These are phyloP conservation scores for Pleurotus sapidus DNA, from an alignment of 768 basidiomycete genomes.

Conservation along the genomic window DNA sequence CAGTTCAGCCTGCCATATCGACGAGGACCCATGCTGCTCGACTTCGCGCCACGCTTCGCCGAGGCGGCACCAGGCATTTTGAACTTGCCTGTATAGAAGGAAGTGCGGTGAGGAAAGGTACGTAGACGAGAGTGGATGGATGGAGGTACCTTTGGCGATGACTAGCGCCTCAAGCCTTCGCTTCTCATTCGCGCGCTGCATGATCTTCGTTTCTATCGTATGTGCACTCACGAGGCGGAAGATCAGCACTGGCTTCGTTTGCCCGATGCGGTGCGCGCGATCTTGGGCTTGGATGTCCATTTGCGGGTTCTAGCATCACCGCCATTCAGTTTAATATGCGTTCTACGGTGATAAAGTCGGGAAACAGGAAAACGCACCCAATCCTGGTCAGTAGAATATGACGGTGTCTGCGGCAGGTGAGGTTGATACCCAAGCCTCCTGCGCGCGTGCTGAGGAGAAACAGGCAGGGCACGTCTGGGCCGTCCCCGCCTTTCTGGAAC, in stretches of 20 bases:
- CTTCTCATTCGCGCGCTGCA: constrained; percentile 85
- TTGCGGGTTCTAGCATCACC: constrained; percentile 73
- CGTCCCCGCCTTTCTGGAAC: constrained; percentile 75
- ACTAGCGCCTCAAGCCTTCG: constrained; percentile 91
- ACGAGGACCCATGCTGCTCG: constrained; percentile 54
- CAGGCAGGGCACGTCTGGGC: constrained; percentile 59
- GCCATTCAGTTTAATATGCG: neutral
- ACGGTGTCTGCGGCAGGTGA: constrained; percentile 86
- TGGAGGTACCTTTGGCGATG: constrained; percentile 76
- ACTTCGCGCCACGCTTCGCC: constrained; percentile 34
- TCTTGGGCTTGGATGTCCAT: constrained; percentile 97
- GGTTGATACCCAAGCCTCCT: constrained; percentile 78
- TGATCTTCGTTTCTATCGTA: constrained; percentile 90
- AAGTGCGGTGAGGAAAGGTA: neutral
- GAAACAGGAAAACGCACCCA: constrained; percentile 53
- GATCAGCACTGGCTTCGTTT: constrained; percentile 86
- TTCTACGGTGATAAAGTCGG: neutral
- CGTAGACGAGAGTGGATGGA: neutral
- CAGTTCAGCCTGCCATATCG: constrained; percentile 76
- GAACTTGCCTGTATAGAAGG: constrained; percentile 65
- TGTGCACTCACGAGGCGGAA: constrained; percentile 85
- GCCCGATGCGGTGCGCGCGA: constrained; percentile 93
- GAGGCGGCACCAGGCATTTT: constrained; percentile 63
- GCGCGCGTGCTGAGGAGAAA: constrained; percentile 82
- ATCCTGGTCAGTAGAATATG: constrained; percentile 90